Conservation (phyloP, 495 filamentous ascomycete genomes). For the Tetracladium setigerum region DNA sequence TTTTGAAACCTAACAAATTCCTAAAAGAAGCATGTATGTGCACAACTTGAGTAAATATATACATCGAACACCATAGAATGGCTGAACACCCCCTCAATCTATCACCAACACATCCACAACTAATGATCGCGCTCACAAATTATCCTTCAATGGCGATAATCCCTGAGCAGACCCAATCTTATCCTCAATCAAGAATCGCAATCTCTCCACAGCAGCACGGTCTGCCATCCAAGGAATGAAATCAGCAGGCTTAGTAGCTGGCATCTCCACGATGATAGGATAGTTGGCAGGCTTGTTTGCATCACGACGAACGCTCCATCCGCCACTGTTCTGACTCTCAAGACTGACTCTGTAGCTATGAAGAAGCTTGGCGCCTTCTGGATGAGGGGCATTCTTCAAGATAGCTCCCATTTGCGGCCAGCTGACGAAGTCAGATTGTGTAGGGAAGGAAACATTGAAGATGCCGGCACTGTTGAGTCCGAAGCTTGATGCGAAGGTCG, state of each 20-base stretch:
- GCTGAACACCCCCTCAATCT: too few relatives aligned
- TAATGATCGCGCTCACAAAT: slow-evolving; percentile 1
- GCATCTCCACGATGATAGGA: slow-evolving; percentile 17
- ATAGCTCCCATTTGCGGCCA: slow-evolving; percentile 31
- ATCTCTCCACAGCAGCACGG: slow-evolving; percentile 20
- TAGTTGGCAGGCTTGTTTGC: slow-evolving; percentile 10
- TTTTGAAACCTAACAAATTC: too few relatives aligned
- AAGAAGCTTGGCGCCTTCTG: slow-evolving; percentile 28
- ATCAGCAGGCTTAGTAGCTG: slow-evolving; percentile 17
- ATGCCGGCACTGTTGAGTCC: slow-evolving; percentile 5
- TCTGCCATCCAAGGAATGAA: slow-evolving; percentile 28
- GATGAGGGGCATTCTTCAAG: slow-evolving; percentile 26
- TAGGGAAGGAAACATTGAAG: too few relatives aligned
- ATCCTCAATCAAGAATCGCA: slow-evolving; percentile 25
- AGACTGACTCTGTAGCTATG: slow-evolving; percentile 25
- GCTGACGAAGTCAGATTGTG: too few relatives aligned
- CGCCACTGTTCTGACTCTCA: slow-evolving; percentile 13
- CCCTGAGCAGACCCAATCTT: slow-evolving; percentile 25
- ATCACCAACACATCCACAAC: too few relatives aligned
- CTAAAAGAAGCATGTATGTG: too few relatives aligned
- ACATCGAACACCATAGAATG: too few relatives aligned
- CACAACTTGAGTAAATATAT: too few relatives aligned
- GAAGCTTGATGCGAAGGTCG: not conserved
- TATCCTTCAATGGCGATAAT: slow-evolving; percentile 23
- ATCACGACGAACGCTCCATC: slow-evolving; percentile 9